Evolutionary conservation across 257 asterid genomes (phyloP).

Genomic region (Capsicum pubescens): DNA sequence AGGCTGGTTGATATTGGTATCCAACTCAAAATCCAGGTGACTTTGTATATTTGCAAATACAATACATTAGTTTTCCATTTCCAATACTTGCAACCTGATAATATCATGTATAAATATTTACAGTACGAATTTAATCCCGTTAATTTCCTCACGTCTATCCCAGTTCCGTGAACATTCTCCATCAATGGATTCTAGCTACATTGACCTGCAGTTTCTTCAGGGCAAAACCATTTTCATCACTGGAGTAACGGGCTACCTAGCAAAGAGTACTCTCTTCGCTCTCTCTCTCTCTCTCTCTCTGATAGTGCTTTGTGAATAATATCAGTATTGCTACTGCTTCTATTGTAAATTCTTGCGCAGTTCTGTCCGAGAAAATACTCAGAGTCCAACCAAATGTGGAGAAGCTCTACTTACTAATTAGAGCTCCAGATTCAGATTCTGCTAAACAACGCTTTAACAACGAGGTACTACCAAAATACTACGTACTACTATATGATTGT

Average conservation of each 20-base stretch:
- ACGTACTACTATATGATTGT: neutral
- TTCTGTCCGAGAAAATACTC: constrained; percentile 56
- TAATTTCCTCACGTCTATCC: too few relatives aligned
- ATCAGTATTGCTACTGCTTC: neutral
- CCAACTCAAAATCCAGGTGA: neutral
- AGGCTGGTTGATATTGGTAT: neutral
- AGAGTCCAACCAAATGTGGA: constrained; percentile 53
- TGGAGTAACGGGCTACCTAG: neutral
- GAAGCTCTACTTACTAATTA: neutral
- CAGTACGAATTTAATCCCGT: too few relatives aligned
- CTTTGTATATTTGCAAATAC: neutral
- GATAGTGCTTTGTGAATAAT: neutral
- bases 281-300: neutral
- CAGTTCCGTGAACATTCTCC: too few relatives aligned
- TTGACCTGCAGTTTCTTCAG: neutral
- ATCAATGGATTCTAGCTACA: neutral
- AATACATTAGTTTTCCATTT: neutral
- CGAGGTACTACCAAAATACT: constrained; percentile 42
- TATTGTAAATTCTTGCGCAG: constrained; percentile 24
- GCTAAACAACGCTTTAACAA: constrained; percentile 40
- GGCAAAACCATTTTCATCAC: constrained; percentile 13
- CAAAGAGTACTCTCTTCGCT: neutral
- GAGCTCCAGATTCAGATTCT: constrained; percentile 40
- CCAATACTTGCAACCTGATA: neutral
- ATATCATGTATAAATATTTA: neutral